These are phyloP conservation scores for Hymenoscyphus scutula DNA, from an alignment of 2,329 filamentous ascomycete genomes.

Conservation along the genomic window DNA sequence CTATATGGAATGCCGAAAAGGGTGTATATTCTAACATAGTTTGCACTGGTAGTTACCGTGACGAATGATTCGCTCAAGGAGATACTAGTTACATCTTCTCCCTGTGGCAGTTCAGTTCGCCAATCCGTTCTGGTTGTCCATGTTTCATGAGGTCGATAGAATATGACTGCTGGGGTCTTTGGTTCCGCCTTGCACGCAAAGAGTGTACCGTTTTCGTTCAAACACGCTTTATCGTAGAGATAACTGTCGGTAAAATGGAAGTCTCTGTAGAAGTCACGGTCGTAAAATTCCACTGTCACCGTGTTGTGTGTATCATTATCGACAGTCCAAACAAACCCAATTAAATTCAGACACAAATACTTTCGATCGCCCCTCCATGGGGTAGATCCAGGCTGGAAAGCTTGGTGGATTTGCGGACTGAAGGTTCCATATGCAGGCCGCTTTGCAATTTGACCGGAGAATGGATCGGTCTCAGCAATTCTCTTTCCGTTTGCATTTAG, in stretches of 20 bases:
- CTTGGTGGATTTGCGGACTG: slow-evolving; percentile 68
- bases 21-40: slow-evolving; percentile 91
- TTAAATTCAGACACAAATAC: slow-evolving; percentile 89
- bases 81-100: slow-evolving; percentile 85
- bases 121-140: slow-evolving; percentile 92
- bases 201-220: slow-evolving; percentile 79
- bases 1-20: slow-evolving; percentile 87
- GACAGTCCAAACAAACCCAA: slow-evolving; percentile 95
- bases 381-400: slow-evolving; percentile 92
- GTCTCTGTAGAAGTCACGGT: slow-evolving; percentile 85
- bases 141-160: slow-evolving; percentile 94
- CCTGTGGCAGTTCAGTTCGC: slow-evolving; percentile 80
- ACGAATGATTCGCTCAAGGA: slow-evolving; percentile 89
- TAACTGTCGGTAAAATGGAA: slow-evolving; percentile 98
- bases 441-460: slow-evolving; percentile 42
- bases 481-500: slow-evolving; percentile 63
- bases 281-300: slow-evolving; percentile 96
- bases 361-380: slow-evolving; percentile 94
- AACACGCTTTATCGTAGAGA: slow-evolving; percentile 91
- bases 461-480: slow-evolving; percentile 44
- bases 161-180: slow-evolving; percentile 72
- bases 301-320: slow-evolving; percentile 93
- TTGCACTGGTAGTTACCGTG: slow-evolving; percentile 79
- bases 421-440: slow-evolving; percentile 29
- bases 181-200: slow-evolving; percentile 76